A percentile compares a stretch with the other conserved stretches of the same genome.
Conservation (phyloP, 352 stramenopile genomes). For the Phytophthora palmivora region DNA sequence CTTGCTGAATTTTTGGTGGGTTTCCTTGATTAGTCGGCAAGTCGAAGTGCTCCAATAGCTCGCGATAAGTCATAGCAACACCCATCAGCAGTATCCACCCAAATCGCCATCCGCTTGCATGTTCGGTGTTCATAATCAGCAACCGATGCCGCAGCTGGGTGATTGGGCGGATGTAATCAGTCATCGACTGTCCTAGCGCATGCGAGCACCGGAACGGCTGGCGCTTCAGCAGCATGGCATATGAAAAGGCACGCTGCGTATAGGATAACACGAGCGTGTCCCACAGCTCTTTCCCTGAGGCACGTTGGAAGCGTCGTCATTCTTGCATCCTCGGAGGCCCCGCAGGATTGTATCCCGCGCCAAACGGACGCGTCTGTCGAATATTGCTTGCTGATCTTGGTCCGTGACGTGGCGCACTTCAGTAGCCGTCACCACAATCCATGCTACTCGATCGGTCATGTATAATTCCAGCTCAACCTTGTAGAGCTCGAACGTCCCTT, state of each 20-base stretch:
- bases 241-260: constrained; percentile 1
- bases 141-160: not conserved
- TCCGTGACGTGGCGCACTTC: not conserved
- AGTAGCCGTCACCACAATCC: not conserved
- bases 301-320: not conserved
- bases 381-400: not conserved
- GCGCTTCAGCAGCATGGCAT: not conserved
- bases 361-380: not conserved
- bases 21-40: not conserved
- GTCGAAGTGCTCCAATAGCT: not conserved
- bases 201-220: not conserved
- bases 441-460: not conserved
- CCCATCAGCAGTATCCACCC: not conserved
- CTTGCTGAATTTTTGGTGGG: not conserved
- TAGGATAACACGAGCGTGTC: not conserved
- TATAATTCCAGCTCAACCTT: not conserved
- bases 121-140: not conserved
- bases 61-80: not conserved
- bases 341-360: not conserved
- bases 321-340: not conserved
- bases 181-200: not conserved
- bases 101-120: not conserved
- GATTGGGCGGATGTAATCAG: not conserved
- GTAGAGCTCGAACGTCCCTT: not conserved
- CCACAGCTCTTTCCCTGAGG: too few species aligned